Percentiles rank a stretch among this genome's conserved stretches.
phyloP scores from a whole-genome alignment of 2,329 filamentous ascomycete genomes.

The Fusarium bactridioides region DNA sequence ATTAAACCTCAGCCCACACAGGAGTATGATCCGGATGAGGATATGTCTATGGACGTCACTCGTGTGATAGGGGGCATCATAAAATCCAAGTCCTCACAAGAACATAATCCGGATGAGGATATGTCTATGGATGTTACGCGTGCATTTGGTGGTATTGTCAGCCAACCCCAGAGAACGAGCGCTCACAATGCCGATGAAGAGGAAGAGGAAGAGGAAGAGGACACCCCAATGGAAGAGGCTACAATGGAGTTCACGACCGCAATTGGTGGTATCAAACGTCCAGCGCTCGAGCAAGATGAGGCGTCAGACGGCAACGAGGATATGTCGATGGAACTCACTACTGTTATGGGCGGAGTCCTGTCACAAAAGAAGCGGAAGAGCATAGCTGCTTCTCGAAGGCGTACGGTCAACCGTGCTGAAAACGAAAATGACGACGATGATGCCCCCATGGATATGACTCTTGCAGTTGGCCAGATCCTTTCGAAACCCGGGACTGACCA shows the following conservation, averaged over 20 bases:
- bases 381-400: constrained; percentile 31
- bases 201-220: constrained; percentile 40
- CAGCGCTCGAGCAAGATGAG: constrained; percentile 45
- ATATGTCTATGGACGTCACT: constrained; percentile 96
- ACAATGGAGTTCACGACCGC: constrained; percentile 85
- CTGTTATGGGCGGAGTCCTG: constrained; percentile 67
- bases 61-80: constrained; percentile 68
- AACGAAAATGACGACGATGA: constrained; percentile 42
- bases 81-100: constrained; percentile 53
- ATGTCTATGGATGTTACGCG: constrained; percentile 96
- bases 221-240: constrained; percentile 52
- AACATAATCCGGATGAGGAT: constrained; percentile 62
- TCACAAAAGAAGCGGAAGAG: constrained; percentile 42
- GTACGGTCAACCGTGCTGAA: constrained; percentile 44
- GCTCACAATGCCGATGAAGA: constrained; percentile 36
- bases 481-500: constrained; percentile 46
- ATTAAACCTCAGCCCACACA: constrained; percentile 55
- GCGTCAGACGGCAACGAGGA: constrained; percentile 65
- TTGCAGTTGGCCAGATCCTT: constrained; percentile 64
- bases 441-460: constrained; percentile 64
- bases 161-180: constrained; percentile 11
- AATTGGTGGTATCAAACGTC: constrained; percentile 71
- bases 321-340: constrained; percentile 81
- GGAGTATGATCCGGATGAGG: constrained; percentile 59
- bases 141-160: constrained; percentile 80